Evolutionary conservation across 257 asterid species (phyloP), one percentile per base, ranked within the genome.

Genomic region (Craterostigma plantagineum): DNA sequence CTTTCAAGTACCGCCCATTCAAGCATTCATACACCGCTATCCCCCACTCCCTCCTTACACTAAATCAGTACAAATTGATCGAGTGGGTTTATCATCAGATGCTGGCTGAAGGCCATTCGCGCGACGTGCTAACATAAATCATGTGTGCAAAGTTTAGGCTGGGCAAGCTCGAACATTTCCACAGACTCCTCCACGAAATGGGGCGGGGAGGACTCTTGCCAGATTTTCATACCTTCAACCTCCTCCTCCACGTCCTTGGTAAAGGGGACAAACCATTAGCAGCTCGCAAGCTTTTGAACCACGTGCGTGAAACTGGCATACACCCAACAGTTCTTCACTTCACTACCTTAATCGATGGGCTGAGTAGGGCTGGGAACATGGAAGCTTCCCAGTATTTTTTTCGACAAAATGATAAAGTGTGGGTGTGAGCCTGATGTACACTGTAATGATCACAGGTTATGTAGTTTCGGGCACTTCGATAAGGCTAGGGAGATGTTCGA

Each of bases 71-170:
- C 79, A 72, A 48, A 63, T 62, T 83, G 75, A 64, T 90, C 10
- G 98, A 90, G 67, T 90, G 98, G 98, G 95, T 83, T 44, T 72
- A 90, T 62, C 66, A 65, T 52, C 80, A 67, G 58, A 90, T 90
- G 98, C 41, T 79, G 62, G 68, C 17, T 36, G 72, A 77, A 45
- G 95, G 92, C 16, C 79, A 79, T 62, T 65, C 68, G 35, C 95
- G 95, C 11, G 95, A 90, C 51, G 67, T 77, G 46, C 62, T 90
- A 43, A 83, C 98, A 33, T 90, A 76, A 56, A 59, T 83, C 36
- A 68, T 90, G 82, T 90, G 91, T 54, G 77, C 95, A 9, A 83
- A 90, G 55, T 76, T 70, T 62, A 63, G 91, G 54, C 74, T 74
- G 37, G 95, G 98, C 46, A 83, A 90, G 56, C 63, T 74, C 43